A percentile compares a stretch with the other conserved stretches of the same genome.
These are phyloP conservation scores for Quercus lobata DNA, from an alignment of 331 rosid species.

Conservation along the genomic window DNA sequence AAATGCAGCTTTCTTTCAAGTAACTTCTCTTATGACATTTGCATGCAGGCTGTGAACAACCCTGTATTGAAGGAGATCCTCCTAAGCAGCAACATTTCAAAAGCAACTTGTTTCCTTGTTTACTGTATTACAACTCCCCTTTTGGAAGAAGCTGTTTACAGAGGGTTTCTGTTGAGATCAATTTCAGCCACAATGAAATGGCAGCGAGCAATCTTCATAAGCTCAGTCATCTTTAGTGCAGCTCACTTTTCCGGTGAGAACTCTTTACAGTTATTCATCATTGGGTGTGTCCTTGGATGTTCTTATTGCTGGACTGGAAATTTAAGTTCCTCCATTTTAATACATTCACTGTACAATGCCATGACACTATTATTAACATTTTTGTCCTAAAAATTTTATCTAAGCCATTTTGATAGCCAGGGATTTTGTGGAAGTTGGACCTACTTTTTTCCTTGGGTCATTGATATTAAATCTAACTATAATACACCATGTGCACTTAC, in stretches of 20 bases:
- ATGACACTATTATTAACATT: slow-evolving; percentile 47
- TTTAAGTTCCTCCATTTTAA: slow-evolving; percentile 52
- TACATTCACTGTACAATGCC: slow-evolving; percentile 80
- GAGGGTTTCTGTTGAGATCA: slow-evolving; percentile 74
- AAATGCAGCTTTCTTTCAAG: not conserved
- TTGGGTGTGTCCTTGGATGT: slow-evolving; percentile 78
- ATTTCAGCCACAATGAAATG: slow-evolving; percentile 61
- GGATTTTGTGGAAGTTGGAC: too few relatives aligned
- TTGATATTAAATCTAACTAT: too few relatives aligned
- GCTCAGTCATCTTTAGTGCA: slow-evolving; percentile 69
- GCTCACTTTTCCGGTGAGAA: slow-evolving; percentile 72
- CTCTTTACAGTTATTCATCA: slow-evolving; percentile 61
- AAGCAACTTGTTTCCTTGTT: slow-evolving; percentile 44
- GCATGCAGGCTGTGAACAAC: slow-evolving; percentile 58
- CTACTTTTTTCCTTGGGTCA: too few relatives aligned
- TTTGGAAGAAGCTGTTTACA: slow-evolving; percentile 69
- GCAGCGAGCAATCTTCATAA: slow-evolving; percentile 62
- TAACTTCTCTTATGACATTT: slow-evolving; percentile 11
- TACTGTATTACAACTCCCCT: slow-evolving; percentile 68
- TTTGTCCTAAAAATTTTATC: slow-evolving; percentile 21
- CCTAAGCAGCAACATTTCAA: slow-evolving; percentile 44
- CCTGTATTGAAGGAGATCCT: slow-evolving; percentile 63
- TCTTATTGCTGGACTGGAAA: slow-evolving; percentile 76
- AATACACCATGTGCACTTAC: too few relatives aligned
- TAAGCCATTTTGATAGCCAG: not conserved